Evolutionary conservation across 2,329 filamentous ascomycete species (phyloP), one percentile per base, ranked within the genome.

Genomic region (Pyrenophora tritici-repentis): DNA sequence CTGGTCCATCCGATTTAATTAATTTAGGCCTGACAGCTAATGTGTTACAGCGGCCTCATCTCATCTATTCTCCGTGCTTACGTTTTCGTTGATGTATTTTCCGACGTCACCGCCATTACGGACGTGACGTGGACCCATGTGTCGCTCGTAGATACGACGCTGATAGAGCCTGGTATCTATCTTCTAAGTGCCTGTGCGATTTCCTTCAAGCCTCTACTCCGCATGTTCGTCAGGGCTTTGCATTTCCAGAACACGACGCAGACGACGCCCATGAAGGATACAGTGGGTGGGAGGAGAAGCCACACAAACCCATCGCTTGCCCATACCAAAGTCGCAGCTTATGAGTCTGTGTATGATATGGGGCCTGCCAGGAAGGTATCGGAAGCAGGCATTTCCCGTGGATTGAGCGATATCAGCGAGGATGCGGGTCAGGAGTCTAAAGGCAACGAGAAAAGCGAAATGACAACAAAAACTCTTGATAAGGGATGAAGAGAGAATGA

Each of bases 161-260:
- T 65, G 4, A 56, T 66, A 7, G 64, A 68, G 35, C 64, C 66
- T 2, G 62, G 60, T 5, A 58, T 67, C 29, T 68, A 68, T 33
- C 56, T 67, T 9, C 43, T 65, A 35, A 57, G 58, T 7, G 60
- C 66, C 1, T 67, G 64, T 39, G 52, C 62, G 1, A 46, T 68
- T 6, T 58, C 52, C 8, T 66, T 66, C 49, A 66, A 62, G 44
- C 66, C 63, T 1, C 51, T 68, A 18, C 62, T 67, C 42, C 53
- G 58, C 24, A 58, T 60, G 47, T 31, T 62, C 17, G 61, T 56
- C 17, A 59, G 53, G 41, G 47, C 44, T 8, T 55, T 68, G 4
- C 55, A 63, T 31, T 50, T 67, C 2, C 46, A 59, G 13, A 43
- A 48, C 43, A 67, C n/a, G 20, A 20, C 18, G 18, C 18, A 20